Evolutionary conservation across 176 grass and related monocot genomes (phyloP), one percentile per base, ranked within the genome.

Genomic region (Metroxylon sagu): DNA sequence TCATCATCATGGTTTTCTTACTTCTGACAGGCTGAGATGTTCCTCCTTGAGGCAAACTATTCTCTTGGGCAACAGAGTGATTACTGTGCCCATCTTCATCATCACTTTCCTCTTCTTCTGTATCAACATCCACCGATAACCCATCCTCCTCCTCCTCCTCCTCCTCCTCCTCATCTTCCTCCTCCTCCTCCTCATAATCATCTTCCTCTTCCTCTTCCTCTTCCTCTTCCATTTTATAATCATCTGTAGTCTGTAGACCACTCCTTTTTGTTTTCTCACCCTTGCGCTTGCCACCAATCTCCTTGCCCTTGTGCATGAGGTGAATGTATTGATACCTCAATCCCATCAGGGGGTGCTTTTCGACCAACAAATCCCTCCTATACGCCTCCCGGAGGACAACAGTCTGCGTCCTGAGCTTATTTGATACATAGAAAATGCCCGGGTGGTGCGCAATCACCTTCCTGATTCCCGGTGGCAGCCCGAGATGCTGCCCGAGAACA

Each of bases 341-440:
- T 54, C 82, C 87, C 92, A 97, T 91, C 68, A 97, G 53, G 3
- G 87, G 86, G 64, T 91, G 83, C 55, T 90, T 91, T 66, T 85
- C 81, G 60, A 97, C 69, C 65, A 97, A 60, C 69, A 83, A 65
- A 64, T 97, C 76, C 61, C 87, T 76, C 48, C 73, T 50, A 67
- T 88, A 97, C 0, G 86, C 75, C 67, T 97, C 92, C 48, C 86
- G 68, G 52, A 97, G 77, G 70, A 97, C 83, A 43, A 97, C 92
- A 0, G 92, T 97, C 50, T 97, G 83, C 4, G 69, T 88, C 63
- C 81, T 66, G 50, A 97, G 74, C 76, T 88, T 97, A 83, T 87
- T 85, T 0, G 87, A 88, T 48, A 97, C 4, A 53, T 97, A 97
- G 72, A 97, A 97, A 54, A 97, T 97, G 16, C 92, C 92, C 7